A percentile compares a stretch with the other conserved stretches of the same genome.
Conservation (phyloP, 805 yeast genomes). For the Blastobotrys chiropterorum region DNA sequence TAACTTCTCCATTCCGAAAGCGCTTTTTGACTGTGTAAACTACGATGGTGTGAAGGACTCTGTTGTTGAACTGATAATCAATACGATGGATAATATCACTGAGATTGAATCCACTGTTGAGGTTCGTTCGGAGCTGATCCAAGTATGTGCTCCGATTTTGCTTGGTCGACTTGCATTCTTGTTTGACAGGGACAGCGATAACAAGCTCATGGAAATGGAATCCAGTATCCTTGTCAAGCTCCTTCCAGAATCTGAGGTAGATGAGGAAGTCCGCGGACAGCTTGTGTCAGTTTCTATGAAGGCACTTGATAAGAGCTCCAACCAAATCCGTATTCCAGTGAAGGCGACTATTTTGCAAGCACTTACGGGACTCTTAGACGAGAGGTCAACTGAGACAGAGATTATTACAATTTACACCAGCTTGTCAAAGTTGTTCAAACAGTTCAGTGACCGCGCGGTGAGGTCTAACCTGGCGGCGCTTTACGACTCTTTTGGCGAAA, state of each 20-base stretch:
- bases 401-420: slow-evolving; percentile 35
- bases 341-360: slow-evolving; percentile 53
- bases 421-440: slow-evolving; percentile 52
- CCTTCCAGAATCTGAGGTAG: slow-evolving; percentile 50
- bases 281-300: slow-evolving; percentile 52
- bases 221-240: slow-evolving; percentile 20
- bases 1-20: slow-evolving; percentile 46
- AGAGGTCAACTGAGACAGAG: slow-evolving; percentile 14
- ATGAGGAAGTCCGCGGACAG: slow-evolving; percentile 44
- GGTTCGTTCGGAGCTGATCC: slow-evolving; percentile 4
- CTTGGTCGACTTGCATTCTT: slow-evolving; percentile 18
- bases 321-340: slow-evolving; percentile 45
- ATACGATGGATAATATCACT: slow-evolving; percentile 27
- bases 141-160: slow-evolving; percentile 29
- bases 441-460: slow-evolving; percentile 52
- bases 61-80: slow-evolving; percentile 60
- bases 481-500: slow-evolving; percentile 52
- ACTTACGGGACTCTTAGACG: slow-evolving; percentile 47
- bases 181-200: slow-evolving; percentile 12
- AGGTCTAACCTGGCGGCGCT: slow-evolving; percentile 57
- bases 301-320: slow-evolving; percentile 53
- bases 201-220: slow-evolving; percentile 18
- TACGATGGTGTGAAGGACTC: slow-evolving; percentile 57
- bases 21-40: slow-evolving; percentile 50
- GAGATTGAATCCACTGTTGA: slow-evolving; percentile 4